A percentile compares a stretch with the other conserved stretches of the same genome.
Evolutionary conservation across 257 asterid genomes (phyloP).

Genomic region (Lantana camara): DNA sequence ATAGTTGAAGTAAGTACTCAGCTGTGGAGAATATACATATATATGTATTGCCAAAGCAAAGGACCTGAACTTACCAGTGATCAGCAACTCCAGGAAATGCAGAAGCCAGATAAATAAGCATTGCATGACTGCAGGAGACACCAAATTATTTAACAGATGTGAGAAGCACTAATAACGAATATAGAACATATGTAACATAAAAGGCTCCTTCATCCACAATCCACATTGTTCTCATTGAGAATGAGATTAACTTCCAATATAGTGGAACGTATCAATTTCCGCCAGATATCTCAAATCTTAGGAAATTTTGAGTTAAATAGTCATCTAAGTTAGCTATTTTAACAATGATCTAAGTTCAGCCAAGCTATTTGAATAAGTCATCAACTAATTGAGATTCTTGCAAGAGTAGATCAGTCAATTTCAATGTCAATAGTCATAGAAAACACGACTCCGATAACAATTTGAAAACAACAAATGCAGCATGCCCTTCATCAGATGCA

Average conservation of each 20-base stretch:
- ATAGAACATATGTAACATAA: neutral
- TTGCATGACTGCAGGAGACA: slow-evolving; percentile 73
- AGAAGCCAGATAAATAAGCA: slow-evolving; percentile 69
- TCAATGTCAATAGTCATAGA: too few species aligned
- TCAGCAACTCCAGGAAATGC: slow-evolving; percentile 78
- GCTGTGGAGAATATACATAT: neutral
- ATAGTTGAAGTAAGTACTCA: neutral
- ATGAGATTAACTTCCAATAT: neutral
- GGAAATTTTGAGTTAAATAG: neutral
- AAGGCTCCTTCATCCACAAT: neutral
- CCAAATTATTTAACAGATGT: neutral
- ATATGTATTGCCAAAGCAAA: neutral
- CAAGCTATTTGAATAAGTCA: too few species aligned
- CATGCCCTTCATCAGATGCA: neutral
- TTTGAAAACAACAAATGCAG: neutral
- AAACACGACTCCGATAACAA: too few species aligned
- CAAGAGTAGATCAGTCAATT: too few species aligned
- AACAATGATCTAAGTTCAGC: slow-evolving; percentile 2
- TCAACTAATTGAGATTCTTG: neutral
- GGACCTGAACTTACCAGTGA: slow-evolving; percentile 69
- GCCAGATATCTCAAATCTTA: neutral
- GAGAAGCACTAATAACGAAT: neutral
- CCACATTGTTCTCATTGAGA: neutral
- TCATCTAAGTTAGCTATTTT: too few species aligned
- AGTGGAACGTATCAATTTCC: neutral